A percentile compares a stretch with the other conserved stretches of the same genome.
These are phyloP conservation scores for Lepraria neglecta DNA, from an alignment of 495 filamentous ascomycete genomes.

Conservation along the genomic window DNA sequence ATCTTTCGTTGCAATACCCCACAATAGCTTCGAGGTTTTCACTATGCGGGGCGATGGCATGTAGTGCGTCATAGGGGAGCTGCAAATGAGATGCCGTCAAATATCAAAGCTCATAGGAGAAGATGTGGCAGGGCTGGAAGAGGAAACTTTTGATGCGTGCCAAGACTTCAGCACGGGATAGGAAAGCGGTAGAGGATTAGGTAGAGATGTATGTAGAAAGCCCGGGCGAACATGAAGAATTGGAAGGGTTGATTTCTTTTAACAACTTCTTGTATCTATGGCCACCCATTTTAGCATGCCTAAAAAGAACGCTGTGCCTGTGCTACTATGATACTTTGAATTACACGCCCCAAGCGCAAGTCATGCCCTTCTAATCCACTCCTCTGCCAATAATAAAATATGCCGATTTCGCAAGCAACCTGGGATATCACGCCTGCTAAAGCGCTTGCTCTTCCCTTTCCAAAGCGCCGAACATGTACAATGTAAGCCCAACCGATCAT, in stretches of 20 bases:
- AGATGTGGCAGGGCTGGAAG: neutral
- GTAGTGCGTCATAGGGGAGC: neutral
- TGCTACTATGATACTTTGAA: conserved; percentile 9
- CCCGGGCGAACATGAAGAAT: too few relatives aligned
- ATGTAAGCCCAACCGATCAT: conserved; percentile 12
- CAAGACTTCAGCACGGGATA: neutral
- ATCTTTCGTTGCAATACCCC: neutral
- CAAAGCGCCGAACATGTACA: conserved; percentile 17
- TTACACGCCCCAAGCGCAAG: conserved; percentile 16
- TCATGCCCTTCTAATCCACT: conserved; percentile 10
- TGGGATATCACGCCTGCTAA: conserved; percentile 13
- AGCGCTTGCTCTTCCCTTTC: conserved; percentile 8
- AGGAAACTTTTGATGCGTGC: neutral
- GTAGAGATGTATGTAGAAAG: too few relatives aligned
- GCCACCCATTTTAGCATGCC: conserved; percentile 2
- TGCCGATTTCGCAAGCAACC: conserved; percentile 1
- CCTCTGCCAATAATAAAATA: conserved; percentile 7
- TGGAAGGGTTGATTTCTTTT: neutral
- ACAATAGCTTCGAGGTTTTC: conserved; percentile 1
- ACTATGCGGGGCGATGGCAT: neutral
- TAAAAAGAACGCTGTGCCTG: neutral
- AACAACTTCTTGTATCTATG: neutral
- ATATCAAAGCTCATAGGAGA: neutral
- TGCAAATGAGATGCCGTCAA: conserved; percentile 5
- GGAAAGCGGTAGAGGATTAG: neutral